phyloP scores from a whole-genome alignment of 2,329 filamentous ascomycete genomes.

The Calonectria naviculata region DNA sequence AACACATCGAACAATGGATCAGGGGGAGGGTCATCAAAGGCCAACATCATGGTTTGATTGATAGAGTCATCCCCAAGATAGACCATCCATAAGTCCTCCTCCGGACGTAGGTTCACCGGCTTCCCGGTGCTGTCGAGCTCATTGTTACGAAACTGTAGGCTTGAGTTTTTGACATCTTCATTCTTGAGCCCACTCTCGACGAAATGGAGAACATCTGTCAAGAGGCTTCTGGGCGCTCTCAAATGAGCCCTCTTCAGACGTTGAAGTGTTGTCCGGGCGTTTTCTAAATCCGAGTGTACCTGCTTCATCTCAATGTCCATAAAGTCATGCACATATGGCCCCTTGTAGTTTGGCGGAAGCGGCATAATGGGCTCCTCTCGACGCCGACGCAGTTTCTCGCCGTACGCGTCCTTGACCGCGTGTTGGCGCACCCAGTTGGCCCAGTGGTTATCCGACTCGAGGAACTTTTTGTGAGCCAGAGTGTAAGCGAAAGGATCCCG shows the following conservation, averaged over 20 bases:
- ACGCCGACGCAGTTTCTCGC: neutral
- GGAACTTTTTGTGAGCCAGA: slow-evolving; percentile 36
- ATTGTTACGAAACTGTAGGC: slow-evolving; percentile 26
- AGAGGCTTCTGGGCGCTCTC: slow-evolving; percentile 29
- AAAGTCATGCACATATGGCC: slow-evolving; percentile 30
- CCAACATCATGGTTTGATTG: slow-evolving; percentile 5
- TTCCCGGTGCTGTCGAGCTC: slow-evolving; percentile 13
- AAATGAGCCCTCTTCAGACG: slow-evolving; percentile 24
- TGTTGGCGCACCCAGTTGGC: slow-evolving; percentile 26
- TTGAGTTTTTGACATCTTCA: neutral
- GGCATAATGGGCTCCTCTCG: slow-evolving; percentile 34
- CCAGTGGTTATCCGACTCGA: slow-evolving; percentile 32
- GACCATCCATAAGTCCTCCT: slow-evolving; percentile 36
- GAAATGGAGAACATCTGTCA: slow-evolving; percentile 20
- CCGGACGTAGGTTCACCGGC: slow-evolving; percentile 29
- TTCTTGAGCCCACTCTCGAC: slow-evolving; percentile 22
- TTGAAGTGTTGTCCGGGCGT: slow-evolving; percentile 27
- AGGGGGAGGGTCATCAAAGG: neutral
- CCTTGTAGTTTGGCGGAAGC: slow-evolving; percentile 38
- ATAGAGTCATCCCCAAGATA: slow-evolving; percentile 32
- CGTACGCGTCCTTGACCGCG: slow-evolving; percentile 29
- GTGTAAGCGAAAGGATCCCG: slow-evolving; percentile 43
- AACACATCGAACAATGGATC: slow-evolving; percentile 27
- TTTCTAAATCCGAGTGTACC: slow-evolving; percentile 22
- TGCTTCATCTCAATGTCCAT: slow-evolving; percentile 40